Evolutionary conservation across 139 green algal genomes (phyloP), one percentile per base, ranked within the genome.

Genomic region (Pseudopediastrum boryanum): DNA sequence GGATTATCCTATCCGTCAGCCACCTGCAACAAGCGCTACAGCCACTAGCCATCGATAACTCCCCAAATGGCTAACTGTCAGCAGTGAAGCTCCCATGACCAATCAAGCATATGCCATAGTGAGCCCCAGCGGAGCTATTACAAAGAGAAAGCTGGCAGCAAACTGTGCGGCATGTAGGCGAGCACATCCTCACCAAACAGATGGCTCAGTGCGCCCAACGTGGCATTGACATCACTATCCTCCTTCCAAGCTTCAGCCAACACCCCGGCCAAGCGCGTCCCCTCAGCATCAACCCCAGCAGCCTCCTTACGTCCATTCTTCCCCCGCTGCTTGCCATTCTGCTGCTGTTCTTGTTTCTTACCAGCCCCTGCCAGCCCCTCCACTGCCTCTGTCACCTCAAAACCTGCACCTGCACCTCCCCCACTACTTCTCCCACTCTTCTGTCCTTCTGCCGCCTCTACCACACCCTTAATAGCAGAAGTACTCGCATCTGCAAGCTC

Each of bases 181-280:
- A 81, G 51, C 50, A 89, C 67, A 41, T 75, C 73, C 21, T 85
- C 79, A 21, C 85, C 85, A 51, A 90, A 80, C 77, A 90, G 25
- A 38, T 80, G 65, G 41, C 33, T 23, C 41, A 88, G 59, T 19
- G 83, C 83, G 31, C 64, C 74, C 21, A 87, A 29, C 39, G 80
- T 70, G 9, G 78, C 77, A 39, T 77, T 78, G 12, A 83, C 43
- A 39, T 88, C 80, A 0, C 65, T 71, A 21, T 86, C 83, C 23
- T 88, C 85, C 48, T 75, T 77, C 85, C 85, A 90, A 19, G 76
- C 75, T 13, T 82, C 70, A 1, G 72, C 80, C 39, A 90, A 70
- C 3, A 85, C 59, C 43, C 79, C 51, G 5, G 48, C 79, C 16
- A 59, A n/a, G n/a, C 29, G 48, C 56, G n/a, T 31, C 19, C 0